Evolutionary conservation across 2,329 filamentous ascomycete genomes (phyloP), one percentile per base, ranked within the genome.

Genomic region (Neobulgaria alba): DNA sequence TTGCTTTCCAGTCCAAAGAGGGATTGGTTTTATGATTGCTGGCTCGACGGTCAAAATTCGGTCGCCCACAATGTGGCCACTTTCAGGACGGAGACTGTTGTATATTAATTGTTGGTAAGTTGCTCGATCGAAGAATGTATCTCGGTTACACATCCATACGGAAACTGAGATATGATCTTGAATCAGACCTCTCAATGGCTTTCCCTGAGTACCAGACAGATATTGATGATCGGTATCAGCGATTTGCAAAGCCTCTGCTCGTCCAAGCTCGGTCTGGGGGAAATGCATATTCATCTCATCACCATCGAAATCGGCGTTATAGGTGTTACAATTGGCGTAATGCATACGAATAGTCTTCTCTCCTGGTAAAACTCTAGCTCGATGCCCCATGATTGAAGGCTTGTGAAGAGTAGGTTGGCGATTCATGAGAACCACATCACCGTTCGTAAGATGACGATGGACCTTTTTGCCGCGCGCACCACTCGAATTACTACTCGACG

Each of bases 231-330:
- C 90, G 2, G 92, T 95, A 60, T 96, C 90, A 29, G 92, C 92
- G 55, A 98, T 82, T 52, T 88, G 85, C 52, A 94, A 74, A 2
- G 92, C 92, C 66, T 98, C 92, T 2, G 90, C 85, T 53, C 92
- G 76, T 12, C 92, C 92, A 50, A 96, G 72, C 60, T 96, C 93
- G 53, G 95, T 96, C 56, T 98, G 92, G 1, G 92, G 92, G 58
- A 98, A 96, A 65, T 98, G 92, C 89, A 98, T 93, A 63, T 98
- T 98, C 92, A 98, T 98, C 64, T 98, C 92, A 60, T 98, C 92
- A 62, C 92, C 92, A 58, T 98, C 93, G 59, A 98, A 98, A 72
- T 98, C 92, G 21, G 92, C 92, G 56, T 98, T 98, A 71, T 98
- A 98, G 0, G 92, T 95, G 59, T 98, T 98, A 63, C 92, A 96